These are phyloP conservation scores for Gymnopus androsaceus DNA, from an alignment of 1,284 basidiomycete genomes.

Conservation along the genomic window DNA sequence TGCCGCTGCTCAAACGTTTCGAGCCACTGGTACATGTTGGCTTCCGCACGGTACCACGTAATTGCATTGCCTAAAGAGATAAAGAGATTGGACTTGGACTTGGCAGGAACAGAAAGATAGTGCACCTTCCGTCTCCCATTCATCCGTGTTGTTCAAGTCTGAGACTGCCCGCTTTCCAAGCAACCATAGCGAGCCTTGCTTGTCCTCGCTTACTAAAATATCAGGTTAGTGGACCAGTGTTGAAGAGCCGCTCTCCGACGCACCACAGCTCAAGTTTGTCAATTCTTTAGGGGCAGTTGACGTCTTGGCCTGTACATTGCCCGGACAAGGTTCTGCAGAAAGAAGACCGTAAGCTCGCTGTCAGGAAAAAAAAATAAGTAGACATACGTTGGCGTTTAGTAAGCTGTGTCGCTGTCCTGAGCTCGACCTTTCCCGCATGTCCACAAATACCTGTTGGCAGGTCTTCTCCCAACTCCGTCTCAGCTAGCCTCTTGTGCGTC, in stretches of 20 bases:
- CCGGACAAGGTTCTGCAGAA: background rate
- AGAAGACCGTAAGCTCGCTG: background rate
- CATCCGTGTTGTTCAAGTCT: background rate
- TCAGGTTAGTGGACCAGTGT: background rate
- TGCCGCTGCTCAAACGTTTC: constrained; percentile 27
- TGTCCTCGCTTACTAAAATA: background rate
- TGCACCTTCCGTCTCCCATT: background rate
- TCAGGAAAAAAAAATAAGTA: background rate
- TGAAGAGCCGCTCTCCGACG: background rate
- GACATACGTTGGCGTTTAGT: background rate
- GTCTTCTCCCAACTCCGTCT: background rate
- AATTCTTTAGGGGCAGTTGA: background rate
- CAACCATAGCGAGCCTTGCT: background rate
- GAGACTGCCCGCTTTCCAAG: background rate
- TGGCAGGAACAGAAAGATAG: background rate
- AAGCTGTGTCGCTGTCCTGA: background rate
- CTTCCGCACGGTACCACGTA: constrained; percentile 30
- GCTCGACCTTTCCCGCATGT: background rate
- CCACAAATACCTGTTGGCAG: background rate
- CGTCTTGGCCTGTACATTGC: background rate
- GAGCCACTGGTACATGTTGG: constrained; percentile 28
- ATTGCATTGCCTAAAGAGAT: constrained; percentile 27
- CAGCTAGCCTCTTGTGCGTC: background rate
- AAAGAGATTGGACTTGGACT: background rate
- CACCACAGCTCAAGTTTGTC: background rate